Evolutionary conservation across 2,329 filamentous ascomycete species (phyloP).

Genomic region (Fusarium chlamydosporum): DNA sequence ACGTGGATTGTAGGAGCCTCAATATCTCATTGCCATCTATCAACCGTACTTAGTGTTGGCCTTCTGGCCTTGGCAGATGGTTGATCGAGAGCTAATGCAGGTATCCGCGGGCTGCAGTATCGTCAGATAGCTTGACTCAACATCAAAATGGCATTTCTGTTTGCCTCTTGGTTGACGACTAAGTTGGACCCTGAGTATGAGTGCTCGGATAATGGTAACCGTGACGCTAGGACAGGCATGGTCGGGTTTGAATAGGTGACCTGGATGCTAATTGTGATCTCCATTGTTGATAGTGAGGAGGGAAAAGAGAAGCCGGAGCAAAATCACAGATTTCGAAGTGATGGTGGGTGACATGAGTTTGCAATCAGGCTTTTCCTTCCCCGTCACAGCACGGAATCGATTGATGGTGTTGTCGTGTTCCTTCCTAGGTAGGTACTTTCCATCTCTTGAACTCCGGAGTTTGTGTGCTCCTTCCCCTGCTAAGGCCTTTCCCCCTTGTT

Average conservation of each 20-base stretch:
- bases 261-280: background rate
- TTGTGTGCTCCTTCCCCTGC: slow-evolving; percentile 12
- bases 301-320: slow-evolving; percentile 6
- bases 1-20: background rate
- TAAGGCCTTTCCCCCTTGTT: slow-evolving; percentile 13
- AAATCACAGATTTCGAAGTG: background rate
- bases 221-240: slow-evolving; percentile 12
- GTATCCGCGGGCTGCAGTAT: slow-evolving; percentile 8
- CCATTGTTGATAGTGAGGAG: background rate
- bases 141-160: background rate
- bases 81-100: slow-evolving; percentile 11
- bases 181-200: slow-evolving; percentile 14
- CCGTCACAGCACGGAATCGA: background rate
- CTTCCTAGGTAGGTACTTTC: slow-evolving; percentile 15
- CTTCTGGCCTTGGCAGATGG: slow-evolving; percentile 2
- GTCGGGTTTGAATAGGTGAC: slow-evolving; percentile 4
- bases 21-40: slow-evolving; percentile 1
- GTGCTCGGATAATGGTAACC: slow-evolving; percentile 34
- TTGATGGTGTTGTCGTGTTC: slow-evolving; percentile 23
- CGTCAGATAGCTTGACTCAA: slow-evolving; percentile 3
- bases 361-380: background rate
- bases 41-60: background rate
- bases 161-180: slow-evolving; percentile 5
- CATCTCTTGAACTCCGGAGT: slow-evolving; percentile 5
- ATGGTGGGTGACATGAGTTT: background rate